Percentiles rank a stretch among this genome's conserved stretches.
phyloP scores from a whole-genome alignment of 176 grass and related monocot species.

The Tillandsia leiboldiana region DNA sequence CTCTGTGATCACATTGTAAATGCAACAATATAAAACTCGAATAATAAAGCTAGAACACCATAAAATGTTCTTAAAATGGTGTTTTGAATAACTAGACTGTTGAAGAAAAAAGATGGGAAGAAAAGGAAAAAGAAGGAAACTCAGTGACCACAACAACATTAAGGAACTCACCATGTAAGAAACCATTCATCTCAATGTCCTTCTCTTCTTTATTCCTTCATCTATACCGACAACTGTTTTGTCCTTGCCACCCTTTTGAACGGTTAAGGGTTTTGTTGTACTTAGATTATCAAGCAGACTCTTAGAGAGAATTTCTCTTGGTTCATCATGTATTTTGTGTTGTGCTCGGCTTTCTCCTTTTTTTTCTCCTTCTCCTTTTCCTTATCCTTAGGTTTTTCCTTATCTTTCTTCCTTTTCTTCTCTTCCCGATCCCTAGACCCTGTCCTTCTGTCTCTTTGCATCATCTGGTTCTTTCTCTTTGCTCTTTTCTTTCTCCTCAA shows the following conservation, averaged over 20 bases:
- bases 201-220: conserved; percentile 59
- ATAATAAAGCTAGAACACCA: conserved; percentile 14
- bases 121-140: not conserved
- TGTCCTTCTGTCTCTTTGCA: conserved; percentile 38
- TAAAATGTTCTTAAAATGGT: conserved; percentile 26
- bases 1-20: conserved; percentile 61
- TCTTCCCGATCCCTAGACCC: conserved; percentile 36
- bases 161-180: conserved; percentile 59
- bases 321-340: conserved; percentile 41
- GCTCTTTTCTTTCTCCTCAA: conserved; percentile 49
- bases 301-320: conserved; percentile 39
- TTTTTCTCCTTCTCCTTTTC: conserved; percentile 55
- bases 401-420: conserved; percentile 58
- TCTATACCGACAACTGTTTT: conserved; percentile 30
- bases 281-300: conserved; percentile 32
- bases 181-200: conserved; percentile 55
- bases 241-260: conserved; percentile 11
- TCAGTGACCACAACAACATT: not conserved
- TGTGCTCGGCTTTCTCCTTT: conserved; percentile 48
- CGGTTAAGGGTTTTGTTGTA: conserved; percentile 24
- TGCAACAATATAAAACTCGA: conserved; percentile 44
- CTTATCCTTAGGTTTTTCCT: conserved; percentile 50
- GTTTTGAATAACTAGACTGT: conserved; percentile 34
- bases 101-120: conserved; percentile 13
- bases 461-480: conserved; percentile 29